These are phyloP conservation scores for Aegilops tauschii DNA, from an alignment of 176 grass and related monocot species.

Conservation along the genomic window DNA sequence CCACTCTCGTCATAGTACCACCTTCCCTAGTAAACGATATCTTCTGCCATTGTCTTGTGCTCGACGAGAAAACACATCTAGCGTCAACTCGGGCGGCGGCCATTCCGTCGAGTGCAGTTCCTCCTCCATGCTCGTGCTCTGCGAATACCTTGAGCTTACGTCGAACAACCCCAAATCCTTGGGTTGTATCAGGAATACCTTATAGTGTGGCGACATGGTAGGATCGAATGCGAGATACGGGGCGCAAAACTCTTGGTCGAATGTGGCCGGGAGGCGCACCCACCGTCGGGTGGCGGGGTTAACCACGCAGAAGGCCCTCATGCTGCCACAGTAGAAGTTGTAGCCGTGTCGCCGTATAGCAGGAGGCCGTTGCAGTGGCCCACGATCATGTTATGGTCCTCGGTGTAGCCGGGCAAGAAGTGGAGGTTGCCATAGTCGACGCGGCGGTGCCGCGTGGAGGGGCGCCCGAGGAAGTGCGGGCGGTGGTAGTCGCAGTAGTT, in stretches of 20 bases:
- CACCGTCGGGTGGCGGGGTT: not conserved
- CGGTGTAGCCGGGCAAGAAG: not conserved
- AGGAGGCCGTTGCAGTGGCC: not conserved
- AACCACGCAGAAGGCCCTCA: not conserved
- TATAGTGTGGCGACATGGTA: not conserved
- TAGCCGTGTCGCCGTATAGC: not conserved
- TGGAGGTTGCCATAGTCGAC: not conserved
- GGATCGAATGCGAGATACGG: not conserved
- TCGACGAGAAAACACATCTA: no score
- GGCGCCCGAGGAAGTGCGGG: not conserved
- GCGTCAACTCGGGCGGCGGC: no score
- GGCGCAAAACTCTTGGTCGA: no score
- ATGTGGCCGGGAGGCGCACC: not conserved
- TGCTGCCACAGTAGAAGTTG: no score
- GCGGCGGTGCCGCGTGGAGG: not conserved
- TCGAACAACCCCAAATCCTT: not conserved
- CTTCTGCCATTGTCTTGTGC: no score
- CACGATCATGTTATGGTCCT: not conserved
- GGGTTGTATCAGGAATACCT: not conserved
- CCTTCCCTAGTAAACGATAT: no score
- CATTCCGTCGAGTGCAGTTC: no score
- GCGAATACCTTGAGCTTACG: no score
- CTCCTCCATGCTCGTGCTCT: no score
- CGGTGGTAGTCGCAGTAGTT: not conserved
- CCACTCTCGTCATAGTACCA: no score